Percentiles rank a stretch among this genome's conserved stretches.
Conservation (phyloP, 129 eudicot genomes). For the Cynara cardunculus region DNA sequence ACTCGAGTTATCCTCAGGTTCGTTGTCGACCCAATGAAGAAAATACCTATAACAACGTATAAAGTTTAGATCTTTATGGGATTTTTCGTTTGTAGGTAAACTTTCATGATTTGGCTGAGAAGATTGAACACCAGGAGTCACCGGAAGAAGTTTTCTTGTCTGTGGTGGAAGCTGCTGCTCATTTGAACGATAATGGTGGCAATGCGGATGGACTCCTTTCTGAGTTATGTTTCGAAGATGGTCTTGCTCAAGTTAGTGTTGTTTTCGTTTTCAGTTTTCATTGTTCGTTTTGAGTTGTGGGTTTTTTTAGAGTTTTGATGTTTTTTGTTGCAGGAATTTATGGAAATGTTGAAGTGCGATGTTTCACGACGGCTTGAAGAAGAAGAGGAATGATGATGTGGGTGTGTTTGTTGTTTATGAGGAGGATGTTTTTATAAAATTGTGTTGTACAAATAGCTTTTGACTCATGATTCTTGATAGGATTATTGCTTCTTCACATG, state of each 20-base stretch:
- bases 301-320: background rate
- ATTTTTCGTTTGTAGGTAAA: conserved; percentile 33
- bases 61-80: background rate
- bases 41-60: background rate
- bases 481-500: background rate
- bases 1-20: conserved; percentile 53
- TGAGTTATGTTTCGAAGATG: conserved; percentile 47
- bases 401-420: background rate
- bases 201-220: conserved; percentile 42
- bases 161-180: conserved; percentile 53
- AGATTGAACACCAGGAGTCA: conserved; percentile 52
- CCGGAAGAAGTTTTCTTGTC: conserved; percentile 59
- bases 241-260: conserved; percentile 58
- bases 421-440: background rate
- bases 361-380: conserved; percentile 43
- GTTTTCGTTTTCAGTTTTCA: background rate
- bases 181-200: conserved; percentile 26
- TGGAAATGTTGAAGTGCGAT: conserved; percentile 64
- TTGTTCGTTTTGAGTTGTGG: background rate
- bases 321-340: conserved; percentile 51
- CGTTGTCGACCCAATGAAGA: conserved; percentile 23
- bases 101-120: conserved; percentile 52
- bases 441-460: conserved; percentile 20
- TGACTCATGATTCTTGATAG: background rate
- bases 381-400: conserved; percentile 33